These are phyloP conservation scores for Chlorella sp. DNA, from an alignment of 139 green algal species.

Conservation along the genomic window DNA sequence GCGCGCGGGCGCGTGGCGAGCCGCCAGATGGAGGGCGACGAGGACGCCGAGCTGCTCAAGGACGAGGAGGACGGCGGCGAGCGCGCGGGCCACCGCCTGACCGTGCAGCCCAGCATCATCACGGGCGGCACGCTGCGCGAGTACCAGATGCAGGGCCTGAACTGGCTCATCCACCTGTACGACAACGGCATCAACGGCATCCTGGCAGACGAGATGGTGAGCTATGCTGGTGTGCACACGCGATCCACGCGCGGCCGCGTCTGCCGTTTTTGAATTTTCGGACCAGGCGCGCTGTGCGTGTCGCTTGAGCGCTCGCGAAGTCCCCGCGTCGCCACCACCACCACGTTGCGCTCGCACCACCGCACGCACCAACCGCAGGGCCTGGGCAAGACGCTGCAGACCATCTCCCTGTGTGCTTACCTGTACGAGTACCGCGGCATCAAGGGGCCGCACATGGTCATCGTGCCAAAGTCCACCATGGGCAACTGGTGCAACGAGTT, in stretches of 20 bases:
- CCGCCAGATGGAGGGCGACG: slow-evolving; percentile 75
- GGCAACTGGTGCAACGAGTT: slow-evolving; percentile 99
- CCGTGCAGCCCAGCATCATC: slow-evolving; percentile 78
- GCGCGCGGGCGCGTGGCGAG: neutral
- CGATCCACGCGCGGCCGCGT: too few species aligned
- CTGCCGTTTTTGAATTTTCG: too few species aligned
- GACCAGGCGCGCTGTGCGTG: too few species aligned
- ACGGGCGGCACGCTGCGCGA: slow-evolving; percentile 89
- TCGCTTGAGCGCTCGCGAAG: too few species aligned
- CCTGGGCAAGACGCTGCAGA: slow-evolving; percentile 98
- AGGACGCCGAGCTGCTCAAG: slow-evolving; percentile 88
- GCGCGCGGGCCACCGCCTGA: slow-evolving; percentile 65
- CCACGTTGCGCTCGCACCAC: too few species aligned
- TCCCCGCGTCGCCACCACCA: too few species aligned
- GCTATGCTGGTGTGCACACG: too few species aligned
- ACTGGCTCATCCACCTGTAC: slow-evolving; percentile 99
- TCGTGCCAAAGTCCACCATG: slow-evolving; percentile 97
- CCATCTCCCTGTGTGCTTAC: slow-evolving; percentile 95
- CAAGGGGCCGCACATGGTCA: slow-evolving; percentile 93
- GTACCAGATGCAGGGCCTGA: slow-evolving; percentile 98
- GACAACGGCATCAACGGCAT: slow-evolving; percentile 99
- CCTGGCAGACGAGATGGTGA: slow-evolving; percentile 97
- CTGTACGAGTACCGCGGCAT: slow-evolving; percentile 95
- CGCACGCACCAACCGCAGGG: too few species aligned
- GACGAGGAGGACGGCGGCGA: slow-evolving; percentile 73